Evolutionary conservation across 169 alveolate genomes (phyloP).

Genomic region (Plasmodium sp.): DNA sequence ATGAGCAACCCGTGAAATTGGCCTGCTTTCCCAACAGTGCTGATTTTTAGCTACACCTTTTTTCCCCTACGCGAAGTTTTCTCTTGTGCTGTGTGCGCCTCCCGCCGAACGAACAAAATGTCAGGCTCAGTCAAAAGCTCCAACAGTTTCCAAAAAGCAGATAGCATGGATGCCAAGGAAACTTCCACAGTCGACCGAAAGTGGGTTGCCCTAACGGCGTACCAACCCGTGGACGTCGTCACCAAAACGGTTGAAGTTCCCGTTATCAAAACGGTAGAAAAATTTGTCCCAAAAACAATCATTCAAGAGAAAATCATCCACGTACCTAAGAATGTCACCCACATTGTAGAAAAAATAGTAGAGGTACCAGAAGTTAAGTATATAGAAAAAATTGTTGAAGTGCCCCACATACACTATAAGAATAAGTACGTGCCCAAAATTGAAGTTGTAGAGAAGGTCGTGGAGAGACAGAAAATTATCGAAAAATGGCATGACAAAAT

Average conservation of each 20-base stretch:
- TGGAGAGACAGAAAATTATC: slow-evolving; percentile 86
- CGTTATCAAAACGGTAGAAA: slow-evolving; percentile 85
- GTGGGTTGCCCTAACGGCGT: slow-evolving; percentile 91
- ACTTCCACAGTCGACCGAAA: slow-evolving; percentile 70
- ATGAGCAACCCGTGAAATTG: background rate
- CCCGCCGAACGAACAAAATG: slow-evolving; percentile 22
- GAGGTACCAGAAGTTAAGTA: slow-evolving; percentile 91
- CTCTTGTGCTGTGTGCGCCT: background rate
- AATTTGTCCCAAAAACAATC: slow-evolving; percentile 85
- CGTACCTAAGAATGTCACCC: slow-evolving; percentile 89
- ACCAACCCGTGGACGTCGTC: slow-evolving; percentile 91
- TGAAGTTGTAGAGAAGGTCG: slow-evolving; percentile 88
- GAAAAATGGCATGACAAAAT: slow-evolving; percentile 90
- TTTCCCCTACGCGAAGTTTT: background rate
- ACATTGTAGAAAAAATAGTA: slow-evolving; percentile 89
- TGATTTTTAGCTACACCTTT: background rate
- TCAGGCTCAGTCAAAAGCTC: slow-evolving; percentile 74
- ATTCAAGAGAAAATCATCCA: slow-evolving; percentile 89
- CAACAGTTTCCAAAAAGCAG: slow-evolving; percentile 72
- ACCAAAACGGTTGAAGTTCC: slow-evolving; percentile 87
- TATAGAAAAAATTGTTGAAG: slow-evolving; percentile 89
- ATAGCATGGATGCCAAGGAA: slow-evolving; percentile 79
- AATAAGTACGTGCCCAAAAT: slow-evolving; percentile 88
- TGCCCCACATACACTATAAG: slow-evolving; percentile 89
- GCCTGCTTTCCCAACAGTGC: background rate